Evolutionary conservation across 2,329 filamentous ascomycete genomes (phyloP).

Genomic region (Pseudogymnoascus sp.): DNA sequence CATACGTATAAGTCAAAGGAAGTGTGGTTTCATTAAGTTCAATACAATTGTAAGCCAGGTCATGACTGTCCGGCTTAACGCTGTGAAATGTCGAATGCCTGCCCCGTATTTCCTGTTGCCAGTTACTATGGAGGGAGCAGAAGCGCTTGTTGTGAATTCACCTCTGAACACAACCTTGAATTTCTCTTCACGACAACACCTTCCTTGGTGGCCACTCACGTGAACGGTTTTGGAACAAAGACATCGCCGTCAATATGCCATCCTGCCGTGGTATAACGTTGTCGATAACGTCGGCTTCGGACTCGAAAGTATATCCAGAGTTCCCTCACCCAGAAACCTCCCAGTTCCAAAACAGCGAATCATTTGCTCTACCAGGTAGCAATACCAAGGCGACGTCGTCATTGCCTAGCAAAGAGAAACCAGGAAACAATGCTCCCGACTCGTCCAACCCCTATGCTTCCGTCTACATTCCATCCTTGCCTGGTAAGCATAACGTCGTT

Average conservation of each 20-base stretch:
- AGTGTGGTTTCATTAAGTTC: not conserved
- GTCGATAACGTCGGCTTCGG: slow-evolving; percentile 23
- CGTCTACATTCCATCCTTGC: slow-evolving; percentile 50
- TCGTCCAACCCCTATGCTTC: slow-evolving; percentile 36
- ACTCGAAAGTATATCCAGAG: slow-evolving; percentile 39
- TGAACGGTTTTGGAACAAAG: not conserved
- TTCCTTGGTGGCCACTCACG: not conserved
- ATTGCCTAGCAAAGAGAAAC: not conserved
- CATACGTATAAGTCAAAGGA: not conserved
- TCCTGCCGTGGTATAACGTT: slow-evolving; percentile 24
- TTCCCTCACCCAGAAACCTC: slow-evolving; percentile 49
- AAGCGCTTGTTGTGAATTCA: slow-evolving; percentile 6
- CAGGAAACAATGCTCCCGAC: not conserved
- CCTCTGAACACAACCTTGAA: not conserved
- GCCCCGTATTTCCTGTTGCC: not conserved
- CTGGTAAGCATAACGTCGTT: slow-evolving; percentile 34
- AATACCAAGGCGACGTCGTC: not conserved
- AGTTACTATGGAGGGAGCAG: not conserved
- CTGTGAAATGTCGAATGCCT: not conserved
- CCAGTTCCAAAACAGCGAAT: slow-evolving; percentile 32
- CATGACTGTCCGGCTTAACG: not conserved
- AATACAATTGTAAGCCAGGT: not conserved
- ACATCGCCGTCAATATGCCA: slow-evolving; percentile 22
- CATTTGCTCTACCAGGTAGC: not conserved
- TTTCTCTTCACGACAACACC: not conserved